These are phyloP conservation scores for Leersia perrieri DNA, from an alignment of 176 grass and related monocot species.

Conservation along the genomic window DNA sequence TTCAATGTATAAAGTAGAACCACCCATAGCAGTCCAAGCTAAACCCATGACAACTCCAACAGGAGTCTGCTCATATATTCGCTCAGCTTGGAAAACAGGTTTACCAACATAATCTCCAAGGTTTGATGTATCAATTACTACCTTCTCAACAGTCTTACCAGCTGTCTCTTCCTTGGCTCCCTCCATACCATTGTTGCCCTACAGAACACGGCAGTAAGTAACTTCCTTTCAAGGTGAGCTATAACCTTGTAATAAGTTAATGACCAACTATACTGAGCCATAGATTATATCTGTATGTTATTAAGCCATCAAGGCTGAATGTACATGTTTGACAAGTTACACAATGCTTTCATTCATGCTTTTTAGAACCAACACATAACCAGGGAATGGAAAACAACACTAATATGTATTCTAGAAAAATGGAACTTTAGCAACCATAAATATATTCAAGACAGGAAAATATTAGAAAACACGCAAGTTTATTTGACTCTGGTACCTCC, in stretches of 20 bases:
- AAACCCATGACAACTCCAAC: constrained; percentile 97
- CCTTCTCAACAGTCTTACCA: constrained; percentile 55
- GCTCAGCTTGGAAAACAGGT: constrained; percentile 94
- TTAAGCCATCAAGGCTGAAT: neutral
- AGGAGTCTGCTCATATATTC: constrained; percentile 88
- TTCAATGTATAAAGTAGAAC: constrained; percentile 86
- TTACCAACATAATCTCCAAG: constrained; percentile 90
- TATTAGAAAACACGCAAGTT: neutral
- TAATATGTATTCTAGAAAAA: neutral
- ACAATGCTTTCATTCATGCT: neutral
- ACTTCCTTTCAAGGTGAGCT: neutral
- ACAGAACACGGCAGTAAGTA: constrained; percentile 19
- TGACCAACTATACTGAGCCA: neutral
- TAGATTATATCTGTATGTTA: neutral
- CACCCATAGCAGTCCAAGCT: constrained; percentile 94
- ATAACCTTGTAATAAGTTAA: neutral
- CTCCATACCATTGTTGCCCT: constrained; percentile 37
- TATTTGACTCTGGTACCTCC: neutral
- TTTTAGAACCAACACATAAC: neutral
- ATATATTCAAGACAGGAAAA: constrained; percentile 2
- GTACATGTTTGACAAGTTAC: constrained; percentile 12
- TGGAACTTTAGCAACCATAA: neutral
- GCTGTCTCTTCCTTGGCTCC: constrained; percentile 28
- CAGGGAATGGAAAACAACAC: neutral
- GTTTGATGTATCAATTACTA: constrained; percentile 66